Base-by-base conservation (phyloP, 441 rosid species). In the Euphorbia neoarborescens region DNA sequence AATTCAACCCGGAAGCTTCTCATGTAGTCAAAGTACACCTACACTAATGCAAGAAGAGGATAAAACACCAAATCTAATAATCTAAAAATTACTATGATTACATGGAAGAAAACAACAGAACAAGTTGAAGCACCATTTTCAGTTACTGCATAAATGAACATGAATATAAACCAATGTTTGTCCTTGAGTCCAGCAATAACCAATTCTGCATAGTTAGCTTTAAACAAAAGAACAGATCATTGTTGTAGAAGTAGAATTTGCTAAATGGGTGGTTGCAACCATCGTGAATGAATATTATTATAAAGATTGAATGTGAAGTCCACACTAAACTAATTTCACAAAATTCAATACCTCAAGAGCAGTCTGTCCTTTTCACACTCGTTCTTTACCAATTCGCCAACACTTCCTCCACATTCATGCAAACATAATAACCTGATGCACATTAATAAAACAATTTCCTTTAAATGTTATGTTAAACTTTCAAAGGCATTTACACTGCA, bases 321-420 rank as follows among this genome's bases (percentile, higher is more conserved):
- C 42, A 25, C 14, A 37, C 20, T 8, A 25, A 72, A 25, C 54
- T 28, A 42, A 44, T 63, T 54, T 64, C 65, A 48, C 37, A 73
- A 19, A 57, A n/a, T 35, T 32, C 19, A 72, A 74, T 89, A 94
- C 99, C 97, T 95, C 99, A 53, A 88, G 67, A 70, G 98, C 99
- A 84, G 97, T 95, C 34, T 95, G 86, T 66, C 99, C 98, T 82
- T 86, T 87, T 82, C 92, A 80, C 56, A 86, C 90, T 60, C 99
- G 86, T 74, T 92, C 98, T 82, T 81, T 90, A 81, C 92, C 98
- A 73, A 92, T 78, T 62, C 98, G 74, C 98, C 97, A 73, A 95
- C 93, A 79, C 90, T 92, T 76, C 98, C 97, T 54, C 99, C 99
- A 81, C 99, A 95, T 89, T 92, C 99, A 84, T 95, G 98, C 83